Conservation (phyloP, 768 basidiomycete genomes). For the Auricularia cornea region DNA sequence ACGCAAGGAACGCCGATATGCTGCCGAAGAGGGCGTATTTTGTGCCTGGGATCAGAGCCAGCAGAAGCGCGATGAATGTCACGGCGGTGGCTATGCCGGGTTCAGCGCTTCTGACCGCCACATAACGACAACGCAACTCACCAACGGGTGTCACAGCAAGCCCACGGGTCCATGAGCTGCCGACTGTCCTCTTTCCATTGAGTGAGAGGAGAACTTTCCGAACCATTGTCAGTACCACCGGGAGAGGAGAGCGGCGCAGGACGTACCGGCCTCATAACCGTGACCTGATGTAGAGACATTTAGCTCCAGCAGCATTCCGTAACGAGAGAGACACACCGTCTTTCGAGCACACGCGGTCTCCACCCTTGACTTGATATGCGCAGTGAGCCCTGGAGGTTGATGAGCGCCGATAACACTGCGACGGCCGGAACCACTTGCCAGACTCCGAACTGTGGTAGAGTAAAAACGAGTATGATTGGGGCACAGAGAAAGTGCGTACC, state of each 20-base stretch:
- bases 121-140: slow-evolving; percentile 24
- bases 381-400: too few species aligned
- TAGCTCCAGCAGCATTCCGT: too few species aligned
- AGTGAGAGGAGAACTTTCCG: slow-evolving; percentile 26
- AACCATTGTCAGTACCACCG: too few species aligned
- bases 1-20: slow-evolving; percentile 55
- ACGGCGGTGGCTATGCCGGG: slow-evolving; percentile 35
- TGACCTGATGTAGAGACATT: slow-evolving; percentile 34
- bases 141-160: slow-evolving; percentile 71
- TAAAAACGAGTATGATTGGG: too few species aligned
- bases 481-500: slow-evolving; percentile 32
- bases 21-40: not conserved
- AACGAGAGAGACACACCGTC: not conserved
- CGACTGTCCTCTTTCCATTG: slow-evolving; percentile 30
- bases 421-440: too few species aligned
- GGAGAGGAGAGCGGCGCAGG: not conserved
- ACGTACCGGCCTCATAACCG: slow-evolving; percentile 42
- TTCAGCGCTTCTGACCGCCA: not conserved
- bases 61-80: slow-evolving; percentile 53
- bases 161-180: slow-evolving; percentile 60
- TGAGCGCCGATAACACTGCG: too few species aligned
- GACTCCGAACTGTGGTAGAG: too few species aligned
- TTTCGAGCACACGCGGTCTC: not conserved
- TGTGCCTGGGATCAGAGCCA: slow-evolving; percentile 26
- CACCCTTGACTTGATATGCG: not conserved